Conservation (phyloP, 169 alveolate species). For the Cryptosporidium ubiquitum region DNA sequence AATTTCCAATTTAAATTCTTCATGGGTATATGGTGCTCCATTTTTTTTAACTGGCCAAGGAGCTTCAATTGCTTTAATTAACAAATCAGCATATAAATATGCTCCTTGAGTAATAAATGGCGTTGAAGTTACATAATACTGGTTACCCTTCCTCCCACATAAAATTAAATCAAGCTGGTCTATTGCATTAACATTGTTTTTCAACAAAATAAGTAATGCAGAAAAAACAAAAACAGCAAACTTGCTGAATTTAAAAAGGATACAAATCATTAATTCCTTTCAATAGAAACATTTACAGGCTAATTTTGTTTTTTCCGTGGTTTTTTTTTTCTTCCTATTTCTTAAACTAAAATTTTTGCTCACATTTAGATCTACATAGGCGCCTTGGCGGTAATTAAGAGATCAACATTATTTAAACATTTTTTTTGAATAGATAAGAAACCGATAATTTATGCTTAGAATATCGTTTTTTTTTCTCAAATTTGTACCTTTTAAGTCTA, state of each 20-base stretch:
- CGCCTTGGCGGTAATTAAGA: conserved; percentile 73
- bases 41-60: conserved; percentile 46
- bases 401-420: conserved; percentile 29
- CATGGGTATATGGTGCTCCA: conserved; percentile 34
- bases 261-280: conserved; percentile 26
- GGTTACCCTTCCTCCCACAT: conserved; percentile 66
- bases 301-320: not conserved
- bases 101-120: conserved; percentile 67
- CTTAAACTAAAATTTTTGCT: conserved; percentile 29
- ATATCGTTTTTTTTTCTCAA: too few relatives aligned
- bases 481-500: too few relatives aligned
- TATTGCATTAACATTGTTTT: conserved; percentile 19
- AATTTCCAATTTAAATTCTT: conserved; percentile 28
- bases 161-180: conserved; percentile 46
- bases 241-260: conserved; percentile 14
- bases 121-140: conserved; percentile 31
- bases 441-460: not conserved
- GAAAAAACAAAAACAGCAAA: conserved; percentile 22
- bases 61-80: conserved; percentile 36
- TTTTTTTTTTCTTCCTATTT: not conserved
- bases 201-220: not conserved
- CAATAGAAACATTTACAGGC: conserved; percentile 40
- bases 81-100: conserved; percentile 63
- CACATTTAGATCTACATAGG: conserved; percentile 29
- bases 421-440: not conserved